Base-by-base conservation (phyloP, 495 filamentous ascomycete species). In the Daldinia childiae region DNA sequence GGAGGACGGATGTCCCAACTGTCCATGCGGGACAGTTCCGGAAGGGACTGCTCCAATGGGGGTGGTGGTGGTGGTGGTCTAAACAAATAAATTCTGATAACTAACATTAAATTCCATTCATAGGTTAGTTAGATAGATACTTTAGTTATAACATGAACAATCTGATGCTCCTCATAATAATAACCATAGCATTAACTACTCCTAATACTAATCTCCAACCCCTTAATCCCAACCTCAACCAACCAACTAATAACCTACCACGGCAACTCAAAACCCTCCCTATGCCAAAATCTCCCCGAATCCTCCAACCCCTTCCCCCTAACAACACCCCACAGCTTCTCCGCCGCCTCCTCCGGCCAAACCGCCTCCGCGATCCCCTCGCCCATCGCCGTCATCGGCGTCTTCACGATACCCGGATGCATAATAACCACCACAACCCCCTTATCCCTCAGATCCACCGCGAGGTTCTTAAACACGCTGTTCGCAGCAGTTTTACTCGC, bases 401-500 rank as follows among this genome's bases (percentile, higher is more conserved):
- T 93, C 78, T 86, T 89, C 34, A 95, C 92, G 0, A 92, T 90
- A 1, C 58, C 65, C 0, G 65, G 65, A 4, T 68, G 92, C 92
- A 81, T 94, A 91, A 79, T 93, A n/a, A 62, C 65, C 0, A 68
- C 65, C 58, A 11, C 8, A 15, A 62, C 65, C 26, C 65, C 65
- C 11, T 68, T 50, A n/a, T 32, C 58, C 65, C 29, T 62, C 21
- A 68, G 78, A 7, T 82, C 85, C 9, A 95, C 81, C 1, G 85
- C 85, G 71, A 94, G 80, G 1, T 86, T 90, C 78, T 90, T 92
- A 2, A 87, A 86, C 29, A 93, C 52, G 58, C 86, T 85, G 63
- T 91, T 93, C 5, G 94, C 85, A 0, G 85, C 89, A 7, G 91
- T 87, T 75, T 94, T 95, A 39, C 82, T 86, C 3, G 89, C 86